These are phyloP conservation scores for Aphanomyces stellatus DNA, from an alignment of 352 stramenopile species.

Conservation along the genomic window DNA sequence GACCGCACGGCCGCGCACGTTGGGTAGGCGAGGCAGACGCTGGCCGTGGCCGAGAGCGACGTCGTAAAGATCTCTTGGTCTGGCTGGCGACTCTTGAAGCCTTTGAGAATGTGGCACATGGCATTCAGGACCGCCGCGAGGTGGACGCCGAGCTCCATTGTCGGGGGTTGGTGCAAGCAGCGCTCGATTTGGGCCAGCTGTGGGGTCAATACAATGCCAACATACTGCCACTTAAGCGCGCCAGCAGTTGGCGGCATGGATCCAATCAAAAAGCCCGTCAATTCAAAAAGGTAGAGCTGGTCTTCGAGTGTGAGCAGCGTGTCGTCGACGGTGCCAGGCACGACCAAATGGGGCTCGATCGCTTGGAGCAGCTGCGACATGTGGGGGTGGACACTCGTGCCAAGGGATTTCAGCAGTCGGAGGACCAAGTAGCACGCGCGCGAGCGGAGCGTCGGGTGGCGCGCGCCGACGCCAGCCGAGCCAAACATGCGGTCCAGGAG, in stretches of 20 bases:
- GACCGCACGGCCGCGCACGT: constrained; percentile 38
- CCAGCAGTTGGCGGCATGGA: constrained; percentile 31
- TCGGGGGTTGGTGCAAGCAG: constrained; percentile 12
- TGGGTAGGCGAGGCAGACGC: constrained; percentile 45
- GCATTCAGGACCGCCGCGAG: constrained; percentile 57
- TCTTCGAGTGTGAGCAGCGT: constrained; percentile 55
- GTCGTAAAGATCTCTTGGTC: constrained; percentile 70
- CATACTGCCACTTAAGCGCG: constrained; percentile 63
- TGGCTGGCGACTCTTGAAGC: constrained; percentile 66
- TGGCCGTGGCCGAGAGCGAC: constrained; percentile 50
- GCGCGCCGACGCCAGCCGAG: constrained; percentile 54
- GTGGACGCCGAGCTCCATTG: constrained; percentile 31
- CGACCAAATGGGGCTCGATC: constrained; percentile 51
- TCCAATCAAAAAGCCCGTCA: constrained; percentile 74
- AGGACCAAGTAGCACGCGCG: constrained; percentile 79
- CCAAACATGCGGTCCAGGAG: constrained; percentile 83
- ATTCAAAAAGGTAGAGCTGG: constrained; percentile 81
- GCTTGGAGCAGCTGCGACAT: constrained; percentile 59
- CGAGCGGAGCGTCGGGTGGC: constrained; percentile 48
- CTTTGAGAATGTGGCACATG: constrained; percentile 76
- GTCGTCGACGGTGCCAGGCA: constrained; percentile 29
- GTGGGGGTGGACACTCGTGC: constrained; percentile 56
- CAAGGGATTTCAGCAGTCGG: constrained; percentile 70
- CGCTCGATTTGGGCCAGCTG: constrained; percentile 52
- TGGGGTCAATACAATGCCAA: constrained; percentile 59